Evolutionary conservation across 2,329 filamentous ascomycete species (phyloP), one percentile per base, ranked within the genome.

Genomic region (Aspergillus sp.): DNA sequence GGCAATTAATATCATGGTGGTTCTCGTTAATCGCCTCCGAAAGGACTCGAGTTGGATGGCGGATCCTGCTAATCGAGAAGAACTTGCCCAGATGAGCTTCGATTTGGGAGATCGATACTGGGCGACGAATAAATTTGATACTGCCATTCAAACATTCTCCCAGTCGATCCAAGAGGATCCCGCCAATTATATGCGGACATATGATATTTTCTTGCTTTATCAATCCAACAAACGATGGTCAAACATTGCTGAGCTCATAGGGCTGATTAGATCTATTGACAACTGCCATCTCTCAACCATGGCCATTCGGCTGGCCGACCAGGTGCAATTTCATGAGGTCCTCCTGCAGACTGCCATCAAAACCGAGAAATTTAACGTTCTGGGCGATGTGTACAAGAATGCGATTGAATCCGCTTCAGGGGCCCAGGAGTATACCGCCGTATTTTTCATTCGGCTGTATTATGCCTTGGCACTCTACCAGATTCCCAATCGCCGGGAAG

Each of bases 301-400:
- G 44, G 34, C 49, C n/a, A 44, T 52, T 26, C 39, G 43, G 5
- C 44, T 52, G 6, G 46, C 48, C 19, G 31, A 31, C 4, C 35
- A 46, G 12, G 50, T 49, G 6, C 39, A 42, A 4, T 39, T 56
- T 31, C 50, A 53, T 39, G 37, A 34, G 2, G 48, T 49, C 11
- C 7, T 54, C 26, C 33, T 50, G n/a, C 43, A 50, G 9, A 42
- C 46, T 32, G 48, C 46, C n/a, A 42, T 53, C n/a, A 44, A 52
- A 37, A 52, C 48, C 2, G 36, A 43, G 6, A 40, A 48, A 32
- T 47, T 53, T 27, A 44, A 48, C 33, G 13, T 54, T 38, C 33
- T 57, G 26, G 49, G 51, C 31, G 34, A 37, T n/a, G 45, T 54
- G 19, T 56, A 58, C 27, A 37, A 53, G 10, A 37, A 34, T 19